These are phyloP conservation scores for Cystobasidiaceae sp. DNA, from an alignment of 1,284 basidiomycete genomes.

Conservation along the genomic window DNA sequence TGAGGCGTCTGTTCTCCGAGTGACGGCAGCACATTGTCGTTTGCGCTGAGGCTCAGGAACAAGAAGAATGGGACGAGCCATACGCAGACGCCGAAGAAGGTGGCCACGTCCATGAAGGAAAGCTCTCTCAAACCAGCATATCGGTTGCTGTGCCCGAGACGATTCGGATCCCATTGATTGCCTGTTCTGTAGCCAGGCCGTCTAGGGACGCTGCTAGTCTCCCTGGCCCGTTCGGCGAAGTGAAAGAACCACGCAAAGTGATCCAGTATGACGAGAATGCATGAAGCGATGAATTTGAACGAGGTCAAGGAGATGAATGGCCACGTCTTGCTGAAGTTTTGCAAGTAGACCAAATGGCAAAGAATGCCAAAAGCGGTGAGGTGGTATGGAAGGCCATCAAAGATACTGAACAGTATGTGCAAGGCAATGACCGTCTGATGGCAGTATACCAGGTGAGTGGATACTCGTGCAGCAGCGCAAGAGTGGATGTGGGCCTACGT, in stretches of 20 bases:
- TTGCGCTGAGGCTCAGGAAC: constrained; percentile 87
- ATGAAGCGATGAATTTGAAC: constrained; percentile 72
- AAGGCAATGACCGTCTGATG: too few relatives aligned
- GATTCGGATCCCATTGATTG: constrained; percentile 16
- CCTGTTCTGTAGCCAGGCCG: constrained; percentile 15
- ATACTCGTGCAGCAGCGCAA: too few relatives aligned
- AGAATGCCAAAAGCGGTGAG: constrained; percentile 70
- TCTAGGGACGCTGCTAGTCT: constrained; percentile 36
- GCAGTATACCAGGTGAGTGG: too few relatives aligned
- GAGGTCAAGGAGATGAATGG: constrained; percentile 84
- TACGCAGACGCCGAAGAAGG: constrained; percentile 86
- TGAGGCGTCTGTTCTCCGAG: constrained; percentile 29
- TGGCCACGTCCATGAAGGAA: constrained; percentile 78
- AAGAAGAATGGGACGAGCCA: constrained; percentile 87
- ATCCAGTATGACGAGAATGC: constrained; percentile 71
- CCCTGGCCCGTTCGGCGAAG: constrained; percentile 32
- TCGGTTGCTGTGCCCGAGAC: constrained; percentile 1
- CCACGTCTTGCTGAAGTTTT: constrained; percentile 83
- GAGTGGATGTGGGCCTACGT: too few relatives aligned
- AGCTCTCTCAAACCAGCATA: constrained; percentile 17
- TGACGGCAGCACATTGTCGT: constrained; percentile 81
- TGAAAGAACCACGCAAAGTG: constrained; percentile 58
- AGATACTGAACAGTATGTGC: constrained; percentile 69
- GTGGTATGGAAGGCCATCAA: constrained; percentile 69
- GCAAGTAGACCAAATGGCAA: constrained; percentile 73